phyloP scores from a whole-genome alignment of 2,329 filamentous ascomycete genomes.

The Pestalotiopsis fici region DNA sequence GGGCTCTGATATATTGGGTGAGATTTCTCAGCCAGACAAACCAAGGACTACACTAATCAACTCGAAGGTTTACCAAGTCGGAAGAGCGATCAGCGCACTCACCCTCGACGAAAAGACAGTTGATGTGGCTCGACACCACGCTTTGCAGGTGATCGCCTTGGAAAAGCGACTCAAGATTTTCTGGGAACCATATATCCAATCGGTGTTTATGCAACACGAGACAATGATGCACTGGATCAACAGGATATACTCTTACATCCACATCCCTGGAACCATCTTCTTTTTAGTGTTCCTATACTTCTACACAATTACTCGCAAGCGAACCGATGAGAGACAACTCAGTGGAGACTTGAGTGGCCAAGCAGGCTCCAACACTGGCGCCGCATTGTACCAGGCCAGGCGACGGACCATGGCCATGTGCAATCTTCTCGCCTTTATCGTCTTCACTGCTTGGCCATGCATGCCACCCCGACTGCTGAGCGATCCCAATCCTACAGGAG shows the following conservation, averaged over 20 bases:
- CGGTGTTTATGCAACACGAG: slow-evolving; percentile 48
- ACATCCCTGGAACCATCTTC: slow-evolving; percentile 74
- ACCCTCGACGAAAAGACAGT: slow-evolving; percentile 70
- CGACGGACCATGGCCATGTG: slow-evolving; percentile 63
- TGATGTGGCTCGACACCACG: slow-evolving; percentile 67
- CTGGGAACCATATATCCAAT: slow-evolving; percentile 55
- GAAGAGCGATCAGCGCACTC: slow-evolving; percentile 70
- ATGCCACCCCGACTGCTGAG: slow-evolving; percentile 65
- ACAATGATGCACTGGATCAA: slow-evolving; percentile 69
- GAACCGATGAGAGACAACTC: slow-evolving; percentile 9
- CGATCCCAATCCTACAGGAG: slow-evolving; percentile 54
- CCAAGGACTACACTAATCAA: background rate
- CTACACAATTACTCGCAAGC: slow-evolving; percentile 61
- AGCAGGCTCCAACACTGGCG: slow-evolving; percentile 35
- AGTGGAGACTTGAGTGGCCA: no score
- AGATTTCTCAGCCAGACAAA: slow-evolving; percentile 19
- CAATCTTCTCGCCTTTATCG: slow-evolving; percentile 60
- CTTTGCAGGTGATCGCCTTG: slow-evolving; percentile 66
- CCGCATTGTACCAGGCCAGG: slow-evolving; percentile 53
- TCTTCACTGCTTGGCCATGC: slow-evolving; percentile 65
- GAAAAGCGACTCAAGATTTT: slow-evolving; percentile 68
- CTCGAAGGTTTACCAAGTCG: slow-evolving; percentile 69
- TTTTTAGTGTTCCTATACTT: slow-evolving; percentile 68
- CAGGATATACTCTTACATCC: slow-evolving; percentile 74
- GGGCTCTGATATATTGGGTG: slow-evolving; percentile 78